phyloP scores from a whole-genome alignment of 257 asterid genomes.

The Mitragyna speciosa region DNA sequence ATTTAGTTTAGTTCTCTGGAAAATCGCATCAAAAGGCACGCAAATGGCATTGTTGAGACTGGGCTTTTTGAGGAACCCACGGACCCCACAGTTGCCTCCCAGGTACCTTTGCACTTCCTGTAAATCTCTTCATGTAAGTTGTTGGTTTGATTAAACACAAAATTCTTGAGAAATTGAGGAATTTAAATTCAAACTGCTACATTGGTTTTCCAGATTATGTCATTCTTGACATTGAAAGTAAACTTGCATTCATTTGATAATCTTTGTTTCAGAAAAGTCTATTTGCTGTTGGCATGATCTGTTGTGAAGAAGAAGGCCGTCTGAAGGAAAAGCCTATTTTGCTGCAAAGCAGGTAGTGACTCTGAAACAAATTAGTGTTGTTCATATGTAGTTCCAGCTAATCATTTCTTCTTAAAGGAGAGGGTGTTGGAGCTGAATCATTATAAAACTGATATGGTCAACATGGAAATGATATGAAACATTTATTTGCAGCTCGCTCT shows the following conservation, averaged over 20 bases:
- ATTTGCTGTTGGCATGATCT: slow-evolving; percentile 95
- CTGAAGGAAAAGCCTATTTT: slow-evolving; percentile 88
- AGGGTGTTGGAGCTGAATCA: background rate
- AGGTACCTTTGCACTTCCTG: slow-evolving; percentile 46
- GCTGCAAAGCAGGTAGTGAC: slow-evolving; percentile 82
- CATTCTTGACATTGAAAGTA: slow-evolving; percentile 13
- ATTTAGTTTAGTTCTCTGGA: slow-evolving; percentile 82
- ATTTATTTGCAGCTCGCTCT: background rate
- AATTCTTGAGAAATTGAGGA: background rate
- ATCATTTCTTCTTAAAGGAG: background rate
- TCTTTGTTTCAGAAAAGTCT: slow-evolving; percentile 61
- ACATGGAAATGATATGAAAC: background rate
- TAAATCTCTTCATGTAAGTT: background rate
- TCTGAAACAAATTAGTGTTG: background rate
- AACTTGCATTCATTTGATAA: slow-evolving; percentile 22
- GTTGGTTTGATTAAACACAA: too few species aligned
- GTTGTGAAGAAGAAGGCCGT: slow-evolving; percentile 98
- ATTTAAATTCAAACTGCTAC: background rate
- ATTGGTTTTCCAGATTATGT: slow-evolving; percentile 15
- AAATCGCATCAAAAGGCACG: slow-evolving; percentile 49
- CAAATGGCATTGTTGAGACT: slow-evolving; percentile 53
- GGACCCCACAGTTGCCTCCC: slow-evolving; percentile 93
- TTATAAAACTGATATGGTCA: background rate
- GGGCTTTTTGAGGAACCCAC: slow-evolving; percentile 73
- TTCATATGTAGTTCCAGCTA: background rate